Evolutionary conservation across 108 stramenopile species (phyloP).

Genomic region (Aurantiochytrium sp.): DNA sequence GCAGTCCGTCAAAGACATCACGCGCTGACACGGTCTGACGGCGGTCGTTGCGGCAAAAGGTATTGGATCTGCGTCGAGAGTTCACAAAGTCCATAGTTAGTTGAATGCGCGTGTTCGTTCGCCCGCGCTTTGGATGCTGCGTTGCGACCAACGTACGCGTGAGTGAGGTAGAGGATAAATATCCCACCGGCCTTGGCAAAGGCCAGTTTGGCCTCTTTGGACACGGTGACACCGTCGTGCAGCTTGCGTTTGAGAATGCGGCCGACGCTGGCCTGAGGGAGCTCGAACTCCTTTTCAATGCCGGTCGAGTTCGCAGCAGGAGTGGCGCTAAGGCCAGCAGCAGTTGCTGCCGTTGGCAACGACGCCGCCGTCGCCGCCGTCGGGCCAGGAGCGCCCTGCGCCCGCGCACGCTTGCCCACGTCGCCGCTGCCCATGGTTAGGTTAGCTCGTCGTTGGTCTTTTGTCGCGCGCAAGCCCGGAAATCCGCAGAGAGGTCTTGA

Average conservation of each 20-base stretch:
- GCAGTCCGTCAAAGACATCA: slow-evolving; percentile 52
- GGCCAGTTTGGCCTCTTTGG: slow-evolving; percentile 71
- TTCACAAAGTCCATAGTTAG: too few species aligned
- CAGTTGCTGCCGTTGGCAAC: too few species aligned
- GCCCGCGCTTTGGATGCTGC: too few species aligned
- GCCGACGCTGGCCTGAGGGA: slow-evolving; percentile 72
- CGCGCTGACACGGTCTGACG: slow-evolving; percentile 75
- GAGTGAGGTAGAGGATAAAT: slow-evolving; percentile 78
- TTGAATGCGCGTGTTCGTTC: too few species aligned
- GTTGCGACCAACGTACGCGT: background rate
- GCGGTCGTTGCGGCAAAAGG: slow-evolving; percentile 70
- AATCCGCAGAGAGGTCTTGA: too few species aligned
- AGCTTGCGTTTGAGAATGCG: slow-evolving; percentile 70
- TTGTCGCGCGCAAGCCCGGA: too few species aligned
- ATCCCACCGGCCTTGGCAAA: slow-evolving; percentile 77
- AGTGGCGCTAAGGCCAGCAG: too few species aligned
- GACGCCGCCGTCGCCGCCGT: too few species aligned
- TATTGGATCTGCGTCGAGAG: slow-evolving; percentile 46
- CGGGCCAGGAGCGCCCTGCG: too few species aligned
- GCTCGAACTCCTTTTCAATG: slow-evolving; percentile 68
- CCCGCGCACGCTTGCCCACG: too few species aligned
- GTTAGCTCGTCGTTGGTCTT: too few species aligned
- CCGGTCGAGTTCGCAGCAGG: background rate
- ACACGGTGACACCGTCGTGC: slow-evolving; percentile 66
- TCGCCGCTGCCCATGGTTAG: too few species aligned